Conservation (phyloP, 1,284 basidiomycete species). For the Irpex lacteus region DNA sequence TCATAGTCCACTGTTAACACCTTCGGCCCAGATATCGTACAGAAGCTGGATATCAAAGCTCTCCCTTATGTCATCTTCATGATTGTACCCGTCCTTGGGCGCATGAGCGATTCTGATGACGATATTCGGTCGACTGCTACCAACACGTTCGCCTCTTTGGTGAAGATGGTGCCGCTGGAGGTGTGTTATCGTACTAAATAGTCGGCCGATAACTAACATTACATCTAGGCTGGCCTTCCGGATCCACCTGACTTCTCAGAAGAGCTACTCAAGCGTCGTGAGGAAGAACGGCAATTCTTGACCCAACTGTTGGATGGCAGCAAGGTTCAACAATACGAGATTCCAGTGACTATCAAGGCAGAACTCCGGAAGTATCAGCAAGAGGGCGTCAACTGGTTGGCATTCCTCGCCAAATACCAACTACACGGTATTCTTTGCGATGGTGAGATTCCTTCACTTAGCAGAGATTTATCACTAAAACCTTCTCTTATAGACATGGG, state of each 20-base stretch:
- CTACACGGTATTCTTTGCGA: conserved; percentile 98
- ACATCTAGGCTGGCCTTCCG: conserved; percentile 82
- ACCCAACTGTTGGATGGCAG: conserved; percentile 92
- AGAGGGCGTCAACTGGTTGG: conserved; percentile 98
- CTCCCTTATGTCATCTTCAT: conserved; percentile 97
- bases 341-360: conserved; percentile 90
- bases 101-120: conserved; percentile 96
- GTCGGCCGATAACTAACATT: not conserved
- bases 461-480: not conserved
- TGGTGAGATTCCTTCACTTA: conserved; percentile 49
- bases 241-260: conserved; percentile 92
- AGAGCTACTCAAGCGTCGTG: conserved; percentile 85
- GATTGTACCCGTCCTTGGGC: conserved; percentile 92
- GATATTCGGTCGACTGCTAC: conserved; percentile 91
- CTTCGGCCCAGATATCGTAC: conserved; percentile 75
- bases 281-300: conserved; percentile 90
- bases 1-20: conserved; percentile 15
- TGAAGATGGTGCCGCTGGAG: conserved; percentile 99
- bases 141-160: conserved; percentile 95
- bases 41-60: conserved; percentile 90
- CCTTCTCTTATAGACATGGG: conserved; percentile 79
- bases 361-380: conserved; percentile 97
- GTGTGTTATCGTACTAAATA: conserved; percentile 38
- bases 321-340: conserved; percentile 89
- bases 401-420: conserved; percentile 96